Percentiles rank a stretch among this genome's conserved stretches.
phyloP scores from a whole-genome alignment of 2,329 filamentous ascomycete genomes.

The Trichothecium sympodiale region DNA sequence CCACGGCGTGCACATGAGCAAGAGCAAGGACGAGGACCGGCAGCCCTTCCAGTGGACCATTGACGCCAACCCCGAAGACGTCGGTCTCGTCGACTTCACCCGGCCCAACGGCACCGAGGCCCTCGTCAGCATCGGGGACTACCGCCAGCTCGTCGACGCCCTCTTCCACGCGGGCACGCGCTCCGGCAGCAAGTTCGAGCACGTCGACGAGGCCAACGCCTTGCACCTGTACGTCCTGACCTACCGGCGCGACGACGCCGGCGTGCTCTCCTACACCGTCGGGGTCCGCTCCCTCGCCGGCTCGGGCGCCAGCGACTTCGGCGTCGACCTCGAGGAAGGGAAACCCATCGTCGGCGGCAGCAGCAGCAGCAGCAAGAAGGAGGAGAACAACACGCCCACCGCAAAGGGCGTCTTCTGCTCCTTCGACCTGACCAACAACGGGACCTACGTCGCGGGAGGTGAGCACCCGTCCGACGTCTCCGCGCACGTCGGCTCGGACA shows the following conservation, averaged over 20 bases:
- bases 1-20: constrained; percentile 40
- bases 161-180: constrained; percentile 42
- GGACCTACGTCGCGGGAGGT: constrained; percentile 16
- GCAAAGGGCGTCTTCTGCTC: constrained; percentile 28
- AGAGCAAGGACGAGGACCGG: constrained; percentile 33
- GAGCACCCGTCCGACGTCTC: constrained; percentile 22
- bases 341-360: constrained; percentile 13
- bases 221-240: constrained; percentile 39
- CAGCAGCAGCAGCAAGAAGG: constrained; percentile 8
- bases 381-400: constrained; percentile 10
- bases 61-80: constrained; percentile 42
- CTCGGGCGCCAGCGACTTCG: constrained; percentile 11
- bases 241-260: constrained; percentile 25
- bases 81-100: constrained; percentile 36
- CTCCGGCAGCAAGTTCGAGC: constrained; percentile 38
- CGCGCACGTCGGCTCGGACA: constrained; percentile 28
- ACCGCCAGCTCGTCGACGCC: constrained; percentile 40
- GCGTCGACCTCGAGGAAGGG: constrained; percentile 26
- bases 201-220: constrained; percentile 32
- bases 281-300: constrained; percentile 32
- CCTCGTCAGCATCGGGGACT: constrained; percentile 39
- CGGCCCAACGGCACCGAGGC: constrained; percentile 33
- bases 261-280: constrained; percentile 36
- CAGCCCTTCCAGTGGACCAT: constrained; percentile 43
- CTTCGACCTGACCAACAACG: constrained; percentile 36